These are phyloP conservation scores for Plasmodium sp. DNA, from an alignment of 169 alveolate species.

Conservation along the genomic window DNA sequence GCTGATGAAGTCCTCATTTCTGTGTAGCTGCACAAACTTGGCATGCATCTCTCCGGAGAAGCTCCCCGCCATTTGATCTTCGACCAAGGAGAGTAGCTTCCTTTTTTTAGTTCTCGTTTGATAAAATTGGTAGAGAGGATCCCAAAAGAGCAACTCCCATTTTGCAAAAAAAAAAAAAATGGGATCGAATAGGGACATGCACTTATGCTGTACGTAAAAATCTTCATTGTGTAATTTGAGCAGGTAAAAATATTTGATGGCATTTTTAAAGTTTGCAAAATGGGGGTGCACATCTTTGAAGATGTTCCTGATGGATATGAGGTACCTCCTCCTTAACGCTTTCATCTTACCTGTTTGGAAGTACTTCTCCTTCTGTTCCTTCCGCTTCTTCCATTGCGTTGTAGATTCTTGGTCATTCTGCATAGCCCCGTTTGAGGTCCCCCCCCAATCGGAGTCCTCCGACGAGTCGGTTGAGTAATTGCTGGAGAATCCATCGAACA, in stretches of 20 bases:
- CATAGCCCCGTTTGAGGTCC: not conserved
- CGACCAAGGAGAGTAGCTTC: not conserved
- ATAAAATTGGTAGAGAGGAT: constrained; percentile 56
- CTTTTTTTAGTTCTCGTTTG: constrained; percentile 26
- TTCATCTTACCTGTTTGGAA: constrained; percentile 49
- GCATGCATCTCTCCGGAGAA: not conserved
- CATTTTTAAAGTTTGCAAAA: constrained; percentile 67
- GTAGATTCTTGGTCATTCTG: not conserved
- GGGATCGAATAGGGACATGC: constrained; percentile 10
- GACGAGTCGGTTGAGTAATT: constrained; percentile 50
- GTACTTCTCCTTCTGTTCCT: constrained; percentile 31
- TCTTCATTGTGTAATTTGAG: constrained; percentile 41
- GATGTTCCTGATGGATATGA: constrained; percentile 3
- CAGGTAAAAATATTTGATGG: constrained; percentile 49
- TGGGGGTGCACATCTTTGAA: constrained; percentile 22
- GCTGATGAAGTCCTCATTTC: not conserved
- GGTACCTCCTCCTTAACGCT: constrained; percentile 2
- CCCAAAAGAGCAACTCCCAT: constrained; percentile 64
- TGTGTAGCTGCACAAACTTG: not conserved
- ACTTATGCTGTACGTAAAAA: constrained; percentile 11
- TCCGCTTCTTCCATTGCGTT: not conserved
- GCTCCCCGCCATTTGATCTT: not conserved
- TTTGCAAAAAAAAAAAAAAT: constrained; percentile 57
- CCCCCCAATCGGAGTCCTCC: not conserved
- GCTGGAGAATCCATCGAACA: constrained; percentile 71